Evolutionary conservation across 106 monocot species (phyloP).

Genomic region (Allium fistulosum): DNA sequence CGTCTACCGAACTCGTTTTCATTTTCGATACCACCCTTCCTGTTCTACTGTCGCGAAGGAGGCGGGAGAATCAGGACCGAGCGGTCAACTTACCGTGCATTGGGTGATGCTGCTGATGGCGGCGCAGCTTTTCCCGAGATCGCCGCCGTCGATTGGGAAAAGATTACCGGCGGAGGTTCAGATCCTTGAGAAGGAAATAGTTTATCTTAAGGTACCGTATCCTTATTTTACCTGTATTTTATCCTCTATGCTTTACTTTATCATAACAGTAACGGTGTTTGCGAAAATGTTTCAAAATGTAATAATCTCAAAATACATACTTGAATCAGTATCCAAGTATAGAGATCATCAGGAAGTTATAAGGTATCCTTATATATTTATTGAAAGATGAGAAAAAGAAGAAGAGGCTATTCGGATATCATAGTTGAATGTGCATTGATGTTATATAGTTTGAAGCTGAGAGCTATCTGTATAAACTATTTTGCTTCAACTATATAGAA

Average conservation of each 20-base stretch:
- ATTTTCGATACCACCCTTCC: background rate
- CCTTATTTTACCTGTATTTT: background rate
- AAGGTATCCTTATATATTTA: background rate
- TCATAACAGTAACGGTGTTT: background rate
- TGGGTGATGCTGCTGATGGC: background rate
- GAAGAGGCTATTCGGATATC: too few species aligned
- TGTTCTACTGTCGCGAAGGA: background rate
- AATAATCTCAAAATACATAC: background rate
- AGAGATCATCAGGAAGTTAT: background rate
- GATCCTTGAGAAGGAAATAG: constrained; percentile 1
- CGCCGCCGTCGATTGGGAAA: background rate
- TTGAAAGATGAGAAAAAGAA: background rate
- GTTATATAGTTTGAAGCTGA: too few species aligned
- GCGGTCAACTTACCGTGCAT: background rate
- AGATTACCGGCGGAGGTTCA: constrained; percentile 4
- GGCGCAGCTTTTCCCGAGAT: background rate
- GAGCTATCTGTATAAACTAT: too few species aligned
- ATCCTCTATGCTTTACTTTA: background rate
- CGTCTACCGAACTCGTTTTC: background rate
- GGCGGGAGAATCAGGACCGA: background rate
- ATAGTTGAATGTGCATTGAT: too few species aligned
- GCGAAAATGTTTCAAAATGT: background rate
- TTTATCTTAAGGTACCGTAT: background rate
- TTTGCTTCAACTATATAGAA: too few species aligned
- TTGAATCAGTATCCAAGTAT: background rate